Conservation (phyloP, 2,329 filamentous ascomycete genomes). For the Drechslerella stenobrocha region DNA sequence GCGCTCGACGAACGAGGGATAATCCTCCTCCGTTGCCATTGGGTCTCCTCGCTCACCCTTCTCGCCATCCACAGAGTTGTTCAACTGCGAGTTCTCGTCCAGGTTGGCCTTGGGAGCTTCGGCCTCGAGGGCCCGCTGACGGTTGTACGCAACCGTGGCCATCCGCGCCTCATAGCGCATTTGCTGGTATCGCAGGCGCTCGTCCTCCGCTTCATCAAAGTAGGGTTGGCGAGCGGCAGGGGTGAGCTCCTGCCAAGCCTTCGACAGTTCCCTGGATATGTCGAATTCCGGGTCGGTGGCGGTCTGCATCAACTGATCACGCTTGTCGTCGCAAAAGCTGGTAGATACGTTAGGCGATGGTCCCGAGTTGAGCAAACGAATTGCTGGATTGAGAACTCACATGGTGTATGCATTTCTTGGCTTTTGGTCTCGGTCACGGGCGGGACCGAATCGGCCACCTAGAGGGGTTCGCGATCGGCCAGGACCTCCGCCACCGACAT, state of each 20-base stretch:
- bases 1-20: slow-evolving; percentile 36
- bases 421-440: slow-evolving; percentile 50
- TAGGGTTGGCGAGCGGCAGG: slow-evolving; percentile 52
- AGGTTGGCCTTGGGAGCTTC: slow-evolving; percentile 9
- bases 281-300: slow-evolving; percentile 53
- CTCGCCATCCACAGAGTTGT: slow-evolving; percentile 46
- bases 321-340: slow-evolving; percentile 53
- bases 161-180: slow-evolving; percentile 51
- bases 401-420: slow-evolving; percentile 53
- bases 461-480: slow-evolving; percentile 30
- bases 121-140: slow-evolving; percentile 49
- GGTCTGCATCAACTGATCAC: slow-evolving; percentile 51
- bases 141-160: slow-evolving; percentile 47
- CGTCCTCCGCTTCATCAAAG: slow-evolving; percentile 52
- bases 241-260: slow-evolving; percentile 53
- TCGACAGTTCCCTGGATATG: slow-evolving; percentile 53
- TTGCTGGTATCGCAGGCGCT: slow-evolving; percentile 51
- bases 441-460: slow-evolving; percentile 42
- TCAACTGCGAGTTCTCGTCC: slow-evolving; percentile 31
- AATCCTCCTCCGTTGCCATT: slow-evolving; percentile 45
- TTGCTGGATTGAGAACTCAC: slow-evolving; percentile 38
- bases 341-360: slow-evolving; percentile 10
- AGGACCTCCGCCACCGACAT: slow-evolving; percentile 2
- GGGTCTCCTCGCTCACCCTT: slow-evolving; percentile 40
- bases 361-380: too few relatives aligned